A percentile compares a stretch with the other conserved stretches of the same genome.
Conservation (phyloP, 2,329 filamentous ascomycete genomes). For the Alternaria solani region DNA sequence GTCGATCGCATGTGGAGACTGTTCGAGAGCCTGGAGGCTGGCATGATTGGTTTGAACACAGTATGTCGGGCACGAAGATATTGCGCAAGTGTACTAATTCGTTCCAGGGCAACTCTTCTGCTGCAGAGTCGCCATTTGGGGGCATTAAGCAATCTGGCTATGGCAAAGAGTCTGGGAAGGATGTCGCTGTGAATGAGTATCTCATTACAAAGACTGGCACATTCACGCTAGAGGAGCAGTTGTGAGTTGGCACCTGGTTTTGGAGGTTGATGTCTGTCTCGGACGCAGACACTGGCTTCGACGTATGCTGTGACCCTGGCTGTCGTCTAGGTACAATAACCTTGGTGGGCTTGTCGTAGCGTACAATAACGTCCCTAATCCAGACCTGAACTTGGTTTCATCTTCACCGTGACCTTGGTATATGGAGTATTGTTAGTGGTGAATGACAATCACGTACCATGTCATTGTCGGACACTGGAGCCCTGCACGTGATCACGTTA, state of each 20-base stretch:
- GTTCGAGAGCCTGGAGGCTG: conserved; percentile 72
- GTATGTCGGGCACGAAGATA: conserved; percentile 40
- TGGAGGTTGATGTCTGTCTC: background rate
- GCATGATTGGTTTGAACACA: conserved; percentile 74
- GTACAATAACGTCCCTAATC: background rate
- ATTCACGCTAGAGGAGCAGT: conserved; percentile 61
- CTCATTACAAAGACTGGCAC: conserved; percentile 72
- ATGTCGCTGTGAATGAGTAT: conserved; percentile 70
- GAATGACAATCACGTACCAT: background rate
- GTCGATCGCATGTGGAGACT: conserved; percentile 71
- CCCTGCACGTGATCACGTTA: conserved; percentile 25
- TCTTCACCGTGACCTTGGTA: background rate
- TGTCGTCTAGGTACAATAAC: conserved; percentile 1
- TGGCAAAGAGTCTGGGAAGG: conserved; percentile 72
- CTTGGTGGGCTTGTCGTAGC: conserved; percentile 1
- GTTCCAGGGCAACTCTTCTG: conserved; percentile 65
- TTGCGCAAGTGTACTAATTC: conserved; percentile 11
- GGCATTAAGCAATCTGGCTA: conserved; percentile 74
- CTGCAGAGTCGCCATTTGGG: conserved; percentile 72
- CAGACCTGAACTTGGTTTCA: background rate
- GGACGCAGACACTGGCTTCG: background rate
- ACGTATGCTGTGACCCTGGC: conserved; percentile 3
- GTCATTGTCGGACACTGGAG: background rate
- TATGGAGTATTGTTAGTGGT: background rate
- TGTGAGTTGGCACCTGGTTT: conserved; percentile 7